A percentile compares a stretch with the other conserved stretches of the same genome.
Evolutionary conservation across 2,329 filamentous ascomycete genomes (phyloP).

Genomic region (Fusarium odoratissimum): DNA sequence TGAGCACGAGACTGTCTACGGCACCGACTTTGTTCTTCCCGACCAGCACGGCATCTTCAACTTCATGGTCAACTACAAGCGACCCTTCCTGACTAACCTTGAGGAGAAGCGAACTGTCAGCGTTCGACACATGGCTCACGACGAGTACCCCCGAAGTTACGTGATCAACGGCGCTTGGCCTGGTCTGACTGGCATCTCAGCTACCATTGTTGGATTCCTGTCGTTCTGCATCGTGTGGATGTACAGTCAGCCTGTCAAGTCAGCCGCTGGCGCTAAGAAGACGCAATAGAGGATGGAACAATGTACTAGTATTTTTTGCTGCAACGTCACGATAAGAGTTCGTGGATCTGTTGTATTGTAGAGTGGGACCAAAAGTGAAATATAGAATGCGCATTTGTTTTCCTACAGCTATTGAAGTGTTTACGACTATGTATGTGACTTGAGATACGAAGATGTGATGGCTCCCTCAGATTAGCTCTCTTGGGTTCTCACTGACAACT

Average conservation of each 20-base stretch:
- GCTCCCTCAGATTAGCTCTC: slow-evolving; percentile 69
- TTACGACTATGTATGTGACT: background rate
- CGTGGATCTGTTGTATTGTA: slow-evolving; percentile 29
- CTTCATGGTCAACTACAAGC: slow-evolving; percentile 97
- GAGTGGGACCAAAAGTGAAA: slow-evolving; percentile 39
- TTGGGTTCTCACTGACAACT: slow-evolving; percentile 65
- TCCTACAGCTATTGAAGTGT: slow-evolving; percentile 1
- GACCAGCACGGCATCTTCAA: slow-evolving; percentile 99
- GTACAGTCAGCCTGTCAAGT: slow-evolving; percentile 67
- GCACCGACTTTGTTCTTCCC: slow-evolving; percentile 81
- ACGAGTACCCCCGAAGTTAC: slow-evolving; percentile 94
- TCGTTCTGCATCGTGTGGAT: slow-evolving; percentile 90
- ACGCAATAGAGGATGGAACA: slow-evolving; percentile 53
- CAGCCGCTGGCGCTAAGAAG: slow-evolving; percentile 57
- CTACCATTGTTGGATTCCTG: slow-evolving; percentile 86
- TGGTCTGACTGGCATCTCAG: slow-evolving; percentile 89
- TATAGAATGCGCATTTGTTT: slow-evolving; percentile 39
- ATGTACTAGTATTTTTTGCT: slow-evolving; percentile 30
- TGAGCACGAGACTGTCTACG: slow-evolving; percentile 77
- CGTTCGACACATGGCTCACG: slow-evolving; percentile 94
- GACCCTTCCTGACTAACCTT: slow-evolving; percentile 87
- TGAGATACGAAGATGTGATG: slow-evolving; percentile 32
- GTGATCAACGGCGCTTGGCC: slow-evolving; percentile 92
- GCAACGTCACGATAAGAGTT: slow-evolving; percentile 15
- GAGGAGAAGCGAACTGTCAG: slow-evolving; percentile 97